Evolutionary conservation across 192 early-diverging fungal genomes (phyloP).

Genomic region (Entomortierella beljakovae): DNA sequence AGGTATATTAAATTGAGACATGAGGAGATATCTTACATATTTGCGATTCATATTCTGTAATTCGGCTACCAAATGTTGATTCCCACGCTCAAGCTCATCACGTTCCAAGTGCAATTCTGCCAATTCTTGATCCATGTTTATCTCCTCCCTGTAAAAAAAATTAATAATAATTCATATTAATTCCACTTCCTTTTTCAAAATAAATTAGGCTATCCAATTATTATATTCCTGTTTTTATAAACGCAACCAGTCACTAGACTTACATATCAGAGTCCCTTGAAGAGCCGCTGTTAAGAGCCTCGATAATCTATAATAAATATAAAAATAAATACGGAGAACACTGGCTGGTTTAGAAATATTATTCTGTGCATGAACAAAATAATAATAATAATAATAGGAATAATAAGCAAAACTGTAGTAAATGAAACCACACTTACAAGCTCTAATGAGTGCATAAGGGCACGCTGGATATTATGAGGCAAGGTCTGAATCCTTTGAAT

Average conservation of each 20-base stretch:
- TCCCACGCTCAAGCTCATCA: conserved; percentile 49
- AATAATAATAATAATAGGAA: conserved; percentile 9
- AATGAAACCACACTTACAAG: conserved; percentile 61
- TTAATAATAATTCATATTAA: not conserved
- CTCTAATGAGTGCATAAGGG: conserved; percentile 94
- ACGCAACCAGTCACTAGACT: not conserved
- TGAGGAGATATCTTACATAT: conserved; percentile 30
- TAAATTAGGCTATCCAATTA: no score
- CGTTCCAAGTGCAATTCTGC: conserved; percentile 34
- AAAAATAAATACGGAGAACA: not conserved
- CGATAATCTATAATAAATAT: conserved; percentile 23
- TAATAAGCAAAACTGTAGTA: conserved; percentile 12
- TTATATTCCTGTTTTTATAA: no score
- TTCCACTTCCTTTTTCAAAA: no score
- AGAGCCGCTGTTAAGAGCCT: conserved; percentile 32
- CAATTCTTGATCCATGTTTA: conserved; percentile 39
- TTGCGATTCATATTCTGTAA: conserved; percentile 43
- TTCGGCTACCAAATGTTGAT: conserved; percentile 35
- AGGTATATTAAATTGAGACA: not conserved
- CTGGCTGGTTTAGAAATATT: no score
- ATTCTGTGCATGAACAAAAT: not conserved
- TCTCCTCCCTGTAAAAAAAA: conserved; percentile 32
- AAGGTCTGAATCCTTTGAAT: conserved; percentile 88
- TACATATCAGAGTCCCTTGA: conserved; percentile 44
- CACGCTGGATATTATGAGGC: conserved; percentile 77